Evolutionary conservation across 2,329 filamentous ascomycete species (phyloP).

Genomic region (Talaromyces atroroseus): DNA sequence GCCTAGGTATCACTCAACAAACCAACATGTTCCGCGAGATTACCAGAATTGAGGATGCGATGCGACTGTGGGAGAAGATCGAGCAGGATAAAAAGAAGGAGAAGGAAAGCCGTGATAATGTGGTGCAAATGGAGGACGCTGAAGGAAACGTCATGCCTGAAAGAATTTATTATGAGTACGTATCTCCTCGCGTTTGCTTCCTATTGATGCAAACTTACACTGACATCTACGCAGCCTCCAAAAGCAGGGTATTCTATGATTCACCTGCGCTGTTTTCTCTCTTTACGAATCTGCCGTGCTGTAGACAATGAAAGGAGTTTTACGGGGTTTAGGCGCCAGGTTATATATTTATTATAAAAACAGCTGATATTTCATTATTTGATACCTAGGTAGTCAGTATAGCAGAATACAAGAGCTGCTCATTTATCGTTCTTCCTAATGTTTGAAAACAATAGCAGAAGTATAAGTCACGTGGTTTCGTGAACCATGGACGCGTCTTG

Average conservation of each 20-base stretch:
- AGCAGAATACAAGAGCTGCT: background rate
- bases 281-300: background rate
- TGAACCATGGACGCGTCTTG: constrained; percentile 25
- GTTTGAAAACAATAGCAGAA: background rate
- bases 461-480: constrained; percentile 28
- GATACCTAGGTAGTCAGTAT: background rate
- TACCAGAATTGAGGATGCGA: constrained; percentile 81
- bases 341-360: background rate
- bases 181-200: constrained; percentile 11
- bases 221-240: constrained; percentile 52
- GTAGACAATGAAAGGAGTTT: background rate
- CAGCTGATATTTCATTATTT: background rate
- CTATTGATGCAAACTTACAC: constrained; percentile 2
- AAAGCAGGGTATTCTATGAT: constrained; percentile 77
- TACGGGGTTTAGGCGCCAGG: constrained; percentile 3
- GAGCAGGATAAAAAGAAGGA: constrained; percentile 76
- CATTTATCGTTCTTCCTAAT: background rate
- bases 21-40: constrained; percentile 91
- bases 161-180: constrained; percentile 84
- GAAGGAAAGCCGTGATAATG: constrained; percentile 68
- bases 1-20: constrained; percentile 79
- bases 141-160: constrained; percentile 99
- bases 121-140: constrained; percentile 97
- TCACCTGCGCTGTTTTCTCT: background rate
- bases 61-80: constrained; percentile 88